Conservation (phyloP, 306 rosid species). For the Gillenia trifoliata region DNA sequence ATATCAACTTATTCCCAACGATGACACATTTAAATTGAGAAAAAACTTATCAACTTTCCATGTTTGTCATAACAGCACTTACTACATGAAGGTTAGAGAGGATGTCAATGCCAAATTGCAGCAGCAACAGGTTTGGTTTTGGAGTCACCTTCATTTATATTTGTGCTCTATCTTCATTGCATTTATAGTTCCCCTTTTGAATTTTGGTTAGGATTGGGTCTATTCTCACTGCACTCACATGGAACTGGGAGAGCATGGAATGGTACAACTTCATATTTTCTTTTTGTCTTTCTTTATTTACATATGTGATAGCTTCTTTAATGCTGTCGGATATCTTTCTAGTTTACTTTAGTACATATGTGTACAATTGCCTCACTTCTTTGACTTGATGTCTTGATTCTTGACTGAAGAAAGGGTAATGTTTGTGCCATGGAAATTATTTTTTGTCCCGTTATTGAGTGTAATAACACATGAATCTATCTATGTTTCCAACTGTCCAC, state of each 20-base stretch:
- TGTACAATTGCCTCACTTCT: neutral
- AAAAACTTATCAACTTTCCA: conserved; percentile 16
- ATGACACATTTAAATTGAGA: neutral
- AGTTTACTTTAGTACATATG: neutral
- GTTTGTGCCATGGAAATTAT: neutral
- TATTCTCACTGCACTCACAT: conserved; percentile 27
- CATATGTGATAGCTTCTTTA: neutral
- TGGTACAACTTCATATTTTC: conserved; percentile 29
- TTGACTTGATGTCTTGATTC: neutral
- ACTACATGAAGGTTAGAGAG: conserved; percentile 46
- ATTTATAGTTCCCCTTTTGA: conserved; percentile 19
- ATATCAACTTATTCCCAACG: neutral
- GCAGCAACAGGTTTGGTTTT: conserved; percentile 57
- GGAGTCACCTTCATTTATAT: conserved; percentile 10
- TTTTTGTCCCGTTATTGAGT: neutral
- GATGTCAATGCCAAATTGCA: conserved; percentile 49
- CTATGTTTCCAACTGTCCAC: neutral
- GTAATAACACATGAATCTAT: neutral
- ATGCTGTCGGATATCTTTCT: neutral
- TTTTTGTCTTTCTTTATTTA: neutral
- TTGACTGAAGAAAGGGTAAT: neutral
- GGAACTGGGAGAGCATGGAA: conserved; percentile 38
- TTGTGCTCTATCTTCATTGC: conserved; percentile 3
- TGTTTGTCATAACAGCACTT: conserved; percentile 43
- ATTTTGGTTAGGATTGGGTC: conserved; percentile 52